A percentile compares a stretch with the other conserved stretches of the same genome.
These are phyloP conservation scores for Chytriomyces confervae DNA, from an alignment of 192 early-diverging fungal genomes.

Conservation along the genomic window DNA sequence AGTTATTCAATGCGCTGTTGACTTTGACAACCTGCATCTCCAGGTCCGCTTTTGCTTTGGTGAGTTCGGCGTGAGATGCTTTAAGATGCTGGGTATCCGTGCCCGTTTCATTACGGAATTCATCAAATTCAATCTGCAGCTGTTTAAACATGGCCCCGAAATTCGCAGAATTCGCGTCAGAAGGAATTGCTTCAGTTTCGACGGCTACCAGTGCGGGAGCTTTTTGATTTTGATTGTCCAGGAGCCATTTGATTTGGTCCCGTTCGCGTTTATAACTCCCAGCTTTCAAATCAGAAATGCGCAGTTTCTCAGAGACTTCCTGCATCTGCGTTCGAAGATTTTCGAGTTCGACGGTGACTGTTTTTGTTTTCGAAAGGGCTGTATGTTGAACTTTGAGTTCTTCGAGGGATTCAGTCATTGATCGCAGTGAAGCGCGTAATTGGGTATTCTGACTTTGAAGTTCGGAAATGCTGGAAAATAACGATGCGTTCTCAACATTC, in stretches of 20 bases:
- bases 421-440: conserved; percentile 8
- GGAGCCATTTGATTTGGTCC: conserved; percentile 47
- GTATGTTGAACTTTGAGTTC: conserved; percentile 48
- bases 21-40: conserved; percentile 67
- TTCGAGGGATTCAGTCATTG: neutral
- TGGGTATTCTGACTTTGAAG: conserved; percentile 35
- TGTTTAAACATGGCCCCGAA: conserved; percentile 50
- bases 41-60: conserved; percentile 63
- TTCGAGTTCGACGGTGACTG: conserved; percentile 42
- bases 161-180: conserved; percentile 13
- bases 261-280: conserved; percentile 62
- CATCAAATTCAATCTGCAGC: conserved; percentile 69
- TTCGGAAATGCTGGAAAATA: conserved; percentile 26
- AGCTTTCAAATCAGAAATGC: conserved; percentile 55
- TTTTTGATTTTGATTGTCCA: conserved; percentile 18
- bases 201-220: neutral
- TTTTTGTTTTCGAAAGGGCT: conserved; percentile 43
- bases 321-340: conserved; percentile 58
- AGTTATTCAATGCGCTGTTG: conserved; percentile 63
- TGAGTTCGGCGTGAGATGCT: conserved; percentile 54
- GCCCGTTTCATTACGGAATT: conserved; percentile 68
- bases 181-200: neutral
- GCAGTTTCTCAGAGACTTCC: conserved; percentile 63
- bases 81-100: conserved; percentile 64
- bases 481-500: neutral